Conservation (phyloP, 192 early-diverging fungal species). For the Neocallimastix lanati region DNA sequence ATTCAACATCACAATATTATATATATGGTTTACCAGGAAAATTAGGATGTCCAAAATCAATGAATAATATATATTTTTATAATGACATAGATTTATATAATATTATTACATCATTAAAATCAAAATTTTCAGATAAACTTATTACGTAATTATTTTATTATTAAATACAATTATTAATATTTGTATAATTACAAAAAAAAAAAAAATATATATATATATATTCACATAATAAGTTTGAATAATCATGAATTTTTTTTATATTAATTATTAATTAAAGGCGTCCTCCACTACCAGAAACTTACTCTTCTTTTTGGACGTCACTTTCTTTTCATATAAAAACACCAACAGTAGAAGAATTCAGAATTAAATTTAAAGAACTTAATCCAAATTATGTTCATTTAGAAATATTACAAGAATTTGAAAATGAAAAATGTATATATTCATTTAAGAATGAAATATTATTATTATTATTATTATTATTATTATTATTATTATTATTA, state of each 20-base stretch:
- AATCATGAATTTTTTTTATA: too few relatives aligned
- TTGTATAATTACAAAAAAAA: too few relatives aligned
- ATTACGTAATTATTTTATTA: background rate
- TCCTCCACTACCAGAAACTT: background rate
- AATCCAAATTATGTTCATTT: conserved; percentile 6
- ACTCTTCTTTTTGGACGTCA: background rate
- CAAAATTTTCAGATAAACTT: background rate
- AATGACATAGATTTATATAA: background rate
- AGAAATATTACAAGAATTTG: conserved; percentile 7
- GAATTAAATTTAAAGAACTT: conserved; percentile 9
- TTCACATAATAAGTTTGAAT: too few relatives aligned
- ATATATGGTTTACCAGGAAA: background rate
- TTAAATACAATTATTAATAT: too few relatives aligned
- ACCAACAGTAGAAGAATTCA: conserved; percentile 8
- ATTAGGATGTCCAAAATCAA: background rate
- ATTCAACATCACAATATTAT: background rate
- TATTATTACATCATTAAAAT: background rate
- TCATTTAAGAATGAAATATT: background rate
- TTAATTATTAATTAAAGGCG: background rate
- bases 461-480: too few relatives aligned
- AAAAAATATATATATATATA: background rate
- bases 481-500: too few relatives aligned
- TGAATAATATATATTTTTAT: background rate
- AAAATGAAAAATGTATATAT: background rate
- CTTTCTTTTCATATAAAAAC: background rate